Base-by-base conservation (phyloP, 805 yeast species). In the Blastobotrys americana region DNA sequence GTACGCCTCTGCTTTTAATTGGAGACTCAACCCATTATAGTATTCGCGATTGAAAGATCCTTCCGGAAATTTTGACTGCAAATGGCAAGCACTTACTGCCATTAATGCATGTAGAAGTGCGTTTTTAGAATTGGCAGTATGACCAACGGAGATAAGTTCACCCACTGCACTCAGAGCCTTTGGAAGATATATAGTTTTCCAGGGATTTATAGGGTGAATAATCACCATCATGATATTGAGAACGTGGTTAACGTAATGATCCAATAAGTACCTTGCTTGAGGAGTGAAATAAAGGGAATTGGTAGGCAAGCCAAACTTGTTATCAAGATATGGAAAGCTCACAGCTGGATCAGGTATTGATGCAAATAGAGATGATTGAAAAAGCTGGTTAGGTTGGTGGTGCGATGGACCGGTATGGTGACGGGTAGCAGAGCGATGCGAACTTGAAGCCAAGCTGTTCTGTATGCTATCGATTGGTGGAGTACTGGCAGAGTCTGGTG, bases 111-210 rank as follows among this genome's bases (percentile, higher is more conserved):
- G 82, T 35, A 87, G 64, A 15, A 86, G 64, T 1, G 94, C 86
- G 57, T 83, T 80, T 51, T 86, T 75, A 4, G 95, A 87, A 47
- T 77, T 73, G 1, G 89, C 75, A 0, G 95, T 83, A 42, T 69
- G 69, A 0, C 95, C 95, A 34, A 80, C 60, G 2, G 88, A 80
- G 21, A 80, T 75, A 20, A 85, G 64, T 57, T 87, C 95, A 3
- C 95, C 95, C 20, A 87, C 69, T 0, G 95, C 95, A 69, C 76
- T 71, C 25, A 84, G 63, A 1, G 95, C 95, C 41, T 93, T 64
- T 0, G 95, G 95, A 48, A 86, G 78, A 61, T 84, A 86, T n/a
- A 85, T 77, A 2, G 82, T 78, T 55, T 82, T 82, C 95, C 95
- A 87, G 0, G 95, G 95, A 58, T 84, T 87, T 49, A 81, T 83